Conservation (phyloP, 2,329 filamentous ascomycete genomes). For the Aspergillus terreus region DNA sequence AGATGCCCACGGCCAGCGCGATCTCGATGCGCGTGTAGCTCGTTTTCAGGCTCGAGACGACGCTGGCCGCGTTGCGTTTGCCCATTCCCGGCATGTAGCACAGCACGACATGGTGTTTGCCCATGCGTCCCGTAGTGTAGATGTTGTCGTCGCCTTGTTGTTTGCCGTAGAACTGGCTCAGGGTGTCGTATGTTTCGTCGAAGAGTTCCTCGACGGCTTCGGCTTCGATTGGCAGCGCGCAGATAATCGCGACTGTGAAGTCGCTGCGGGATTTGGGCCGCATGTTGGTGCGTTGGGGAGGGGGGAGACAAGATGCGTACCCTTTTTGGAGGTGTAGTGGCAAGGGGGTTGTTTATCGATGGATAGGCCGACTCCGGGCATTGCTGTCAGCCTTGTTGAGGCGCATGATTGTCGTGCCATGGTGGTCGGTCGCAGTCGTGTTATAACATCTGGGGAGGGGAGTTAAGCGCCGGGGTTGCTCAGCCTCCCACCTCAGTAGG, state of each 20-base stretch:
- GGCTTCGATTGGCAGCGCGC: not conserved
- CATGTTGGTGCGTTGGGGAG: not conserved
- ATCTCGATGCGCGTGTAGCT: constrained; percentile 1
- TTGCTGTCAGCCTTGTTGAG: no score
- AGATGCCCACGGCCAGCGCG: not conserved
- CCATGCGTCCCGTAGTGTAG: constrained; percentile 5
- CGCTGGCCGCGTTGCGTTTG: constrained; percentile 2
- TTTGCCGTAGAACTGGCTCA: not conserved
- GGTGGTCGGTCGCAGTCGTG: no score
- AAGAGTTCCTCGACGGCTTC: not conserved
- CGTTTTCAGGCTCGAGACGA: not conserved
- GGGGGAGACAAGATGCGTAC: no score
- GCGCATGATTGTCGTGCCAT: no score
- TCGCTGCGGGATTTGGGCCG: not conserved
- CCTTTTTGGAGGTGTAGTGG: no score
- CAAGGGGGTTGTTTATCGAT: no score
- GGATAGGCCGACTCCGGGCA: no score
- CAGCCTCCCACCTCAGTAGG: no score
- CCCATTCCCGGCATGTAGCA: constrained; percentile 9
- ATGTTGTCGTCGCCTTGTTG: constrained; percentile 5
- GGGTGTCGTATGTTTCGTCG: not conserved
- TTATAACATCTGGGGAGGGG: no score
- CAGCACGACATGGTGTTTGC: constrained; percentile 7
- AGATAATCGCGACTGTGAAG: constrained; percentile 3
- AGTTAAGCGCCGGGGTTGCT: no score